Percentiles rank a stretch among this genome's conserved stretches.
phyloP scores from a whole-genome alignment of 2,329 filamentous ascomycete genomes.

The Ceratocystis diversiconidia region DNA sequence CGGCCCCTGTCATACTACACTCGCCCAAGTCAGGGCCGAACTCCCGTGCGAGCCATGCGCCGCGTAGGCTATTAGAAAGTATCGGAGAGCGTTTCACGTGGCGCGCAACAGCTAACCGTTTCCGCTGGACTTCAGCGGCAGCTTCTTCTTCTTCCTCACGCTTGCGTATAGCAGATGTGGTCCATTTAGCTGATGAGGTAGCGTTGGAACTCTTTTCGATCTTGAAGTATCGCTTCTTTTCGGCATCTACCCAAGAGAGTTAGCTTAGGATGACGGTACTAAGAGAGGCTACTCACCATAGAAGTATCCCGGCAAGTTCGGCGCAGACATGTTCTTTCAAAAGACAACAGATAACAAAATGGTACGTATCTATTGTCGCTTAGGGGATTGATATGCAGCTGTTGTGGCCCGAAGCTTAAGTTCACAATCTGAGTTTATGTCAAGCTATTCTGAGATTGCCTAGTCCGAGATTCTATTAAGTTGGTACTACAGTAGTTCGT shows the following conservation, averaged over 20 bases:
- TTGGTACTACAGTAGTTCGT: neutral
- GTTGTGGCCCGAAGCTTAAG: neutral
- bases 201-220: constrained; percentile 45
- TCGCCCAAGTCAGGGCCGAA: constrained; percentile 8
- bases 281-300: constrained; percentile 7
- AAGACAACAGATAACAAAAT: neutral
- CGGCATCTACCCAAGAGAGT: constrained; percentile 30
- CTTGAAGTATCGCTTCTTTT: constrained; percentile 54
- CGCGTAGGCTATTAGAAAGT: neutral
- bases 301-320: constrained; percentile 6
- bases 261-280: neutral
- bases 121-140: constrained; percentile 9
- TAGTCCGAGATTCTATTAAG: neutral
- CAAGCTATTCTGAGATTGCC: neutral
- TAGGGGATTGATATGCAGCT: neutral
- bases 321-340: neutral
- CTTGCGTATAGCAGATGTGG: constrained; percentile 43
- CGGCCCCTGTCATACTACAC: neutral
- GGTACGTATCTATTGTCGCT: neutral
- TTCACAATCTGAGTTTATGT: neutral
- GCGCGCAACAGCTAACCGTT: neutral
- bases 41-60: constrained; percentile 11
- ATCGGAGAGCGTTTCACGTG: constrained; percentile 8
- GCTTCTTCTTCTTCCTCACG: constrained; percentile 34
- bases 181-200: constrained; percentile 38